A percentile compares a stretch with the other conserved stretches of the same genome.
These are phyloP conservation scores for Whalleya microplaca DNA, from an alignment of 2,329 filamentous ascomycete species.

Conservation along the genomic window DNA sequence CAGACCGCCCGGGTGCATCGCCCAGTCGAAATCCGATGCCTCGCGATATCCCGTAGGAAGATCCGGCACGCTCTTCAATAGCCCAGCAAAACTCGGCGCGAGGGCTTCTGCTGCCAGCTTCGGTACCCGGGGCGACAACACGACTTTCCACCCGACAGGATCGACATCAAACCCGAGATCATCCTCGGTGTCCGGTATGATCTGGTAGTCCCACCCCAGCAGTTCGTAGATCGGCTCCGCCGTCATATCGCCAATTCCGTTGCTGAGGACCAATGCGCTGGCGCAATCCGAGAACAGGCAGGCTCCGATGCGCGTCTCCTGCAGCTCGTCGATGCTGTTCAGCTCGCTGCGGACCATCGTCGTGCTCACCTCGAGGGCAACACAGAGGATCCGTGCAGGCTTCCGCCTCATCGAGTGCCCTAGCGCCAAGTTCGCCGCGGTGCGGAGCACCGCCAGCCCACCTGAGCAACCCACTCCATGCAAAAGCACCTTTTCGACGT, in stretches of 20 bases:
- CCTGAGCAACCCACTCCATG: constrained; percentile 70
- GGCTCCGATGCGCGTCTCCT: constrained; percentile 67
- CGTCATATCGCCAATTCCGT: constrained; percentile 56
- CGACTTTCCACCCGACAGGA: constrained; percentile 68
- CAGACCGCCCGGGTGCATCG: constrained; percentile 70
- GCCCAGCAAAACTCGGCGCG: constrained; percentile 55
- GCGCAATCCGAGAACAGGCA: constrained; percentile 73
- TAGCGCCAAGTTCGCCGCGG: constrained; percentile 68
- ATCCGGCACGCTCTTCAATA: constrained; percentile 52
- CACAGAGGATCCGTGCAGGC: constrained; percentile 65
- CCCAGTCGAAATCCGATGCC: constrained; percentile 70
- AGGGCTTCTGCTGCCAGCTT: constrained; percentile 57
- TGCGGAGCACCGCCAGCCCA: constrained; percentile 63
- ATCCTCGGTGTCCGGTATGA: constrained; percentile 62
- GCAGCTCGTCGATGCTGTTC: constrained; percentile 60
- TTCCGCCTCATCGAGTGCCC: constrained; percentile 62
- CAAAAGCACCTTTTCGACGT: constrained; percentile 67
- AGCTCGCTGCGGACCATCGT: constrained; percentile 67
- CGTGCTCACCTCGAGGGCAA: constrained; percentile 67
- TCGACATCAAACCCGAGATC: constrained; percentile 70
- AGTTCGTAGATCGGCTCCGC: constrained; percentile 59
- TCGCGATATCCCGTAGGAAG: constrained; percentile 49
- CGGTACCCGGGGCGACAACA: constrained; percentile 65
- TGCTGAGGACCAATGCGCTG: constrained; percentile 67
- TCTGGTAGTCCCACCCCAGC: constrained; percentile 66